Base-by-base conservation (phyloP, 2,329 filamentous ascomycete genomes). In the Trichoderma oligosporum region DNA sequence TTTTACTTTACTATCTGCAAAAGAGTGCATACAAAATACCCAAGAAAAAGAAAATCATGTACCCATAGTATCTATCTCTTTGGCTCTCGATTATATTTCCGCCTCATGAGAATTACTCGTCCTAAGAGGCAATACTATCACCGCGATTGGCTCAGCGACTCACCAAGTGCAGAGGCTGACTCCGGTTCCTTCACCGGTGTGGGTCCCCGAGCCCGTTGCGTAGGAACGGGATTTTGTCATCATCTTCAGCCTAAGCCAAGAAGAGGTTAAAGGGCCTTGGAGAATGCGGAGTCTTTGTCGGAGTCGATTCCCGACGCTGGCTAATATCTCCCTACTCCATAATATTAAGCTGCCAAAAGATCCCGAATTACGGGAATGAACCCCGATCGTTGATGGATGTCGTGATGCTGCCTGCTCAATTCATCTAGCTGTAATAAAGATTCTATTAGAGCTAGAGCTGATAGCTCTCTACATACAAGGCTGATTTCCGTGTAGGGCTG, bases 231-330 rank as follows among this genome's bases (percentile, higher is more conserved):
- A 44, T 48, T 29, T n/a, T 48, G 25, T 16, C 24, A 18, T 27
- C 18, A 24, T 7, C 3, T 11, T 16, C 27, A 25, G 36, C 4
- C 53, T 47, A 48, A 31, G 11, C 53, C 42, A 20, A n/a, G 27
- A 55, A 31, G 41, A 45, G 31, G 41, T 29, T 55, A 46, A 38
- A 35, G 41, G 12, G 16, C 9, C 36, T 33, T 11, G 5, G 48
- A 35, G 38, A 18, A 45, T 44, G 53, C 29, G 53, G 53, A 56
- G 53, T 18, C 33, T 8, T 18, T 41, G 55, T 60, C 58, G 58
- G 58, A 36, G 58, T 60, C 55, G 58, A 55, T 60, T 53, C 58
- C 58, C 58, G 58, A 47, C 44, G 35, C 54, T 24, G 20, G 25
- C n/a, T 25, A 16, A n/a, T n/a, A n/a, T n/a, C 12, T n/a, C n/a